Evolutionary conservation across 1,284 basidiomycete species (phyloP), one percentile per base, ranked within the genome.

Genomic region (Phlebopus sp.): DNA sequence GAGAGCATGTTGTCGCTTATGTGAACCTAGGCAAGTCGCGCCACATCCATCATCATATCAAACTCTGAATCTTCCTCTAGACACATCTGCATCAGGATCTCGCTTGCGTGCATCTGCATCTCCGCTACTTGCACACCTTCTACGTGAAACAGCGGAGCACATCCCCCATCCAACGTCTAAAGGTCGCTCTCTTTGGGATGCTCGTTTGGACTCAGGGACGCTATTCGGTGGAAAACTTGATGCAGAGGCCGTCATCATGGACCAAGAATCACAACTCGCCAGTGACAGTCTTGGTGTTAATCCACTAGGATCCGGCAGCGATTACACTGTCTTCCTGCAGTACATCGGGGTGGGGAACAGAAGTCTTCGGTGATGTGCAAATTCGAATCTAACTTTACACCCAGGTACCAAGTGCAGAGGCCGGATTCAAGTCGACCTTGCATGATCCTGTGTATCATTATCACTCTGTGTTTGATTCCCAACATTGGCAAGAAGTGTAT

Each of bases 381-480:
- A 44, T 53, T 32, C 2, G 21, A 30, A 46, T 36, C 48, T 59
- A 21, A 62, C 29, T n/a, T 37, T 36, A 23, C 40, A 21, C 27
- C 5, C 42, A 80, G 78, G 67, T 81, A 42, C 72, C 82, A 18
- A 78, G 78, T 52, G 64, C 72, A 35, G 70, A 82, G 55, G 69
- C 76, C 41, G 79, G 79, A 5, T 85, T 84, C 54, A 58, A 61
- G 1, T 59, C 59, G 5, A 74, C 75, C 15, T 59, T 60, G 14
- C 66, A 67, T 39, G 85, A 88, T 57, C 72, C 89, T 2, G 79
- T 83, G 3, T 89, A 88, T 59, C 87, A 89, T 61, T 89, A 88
- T 59, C 82, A 86, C 64, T 86, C 83, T 8, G 76, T 90, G 54
- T 92, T 82, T 62, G 90, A 92, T 64, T 79, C 79, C 6, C 75